Base-by-base conservation (phyloP, 192 early-diverging fungal genomes). In the Phycomyces nitens region DNA sequence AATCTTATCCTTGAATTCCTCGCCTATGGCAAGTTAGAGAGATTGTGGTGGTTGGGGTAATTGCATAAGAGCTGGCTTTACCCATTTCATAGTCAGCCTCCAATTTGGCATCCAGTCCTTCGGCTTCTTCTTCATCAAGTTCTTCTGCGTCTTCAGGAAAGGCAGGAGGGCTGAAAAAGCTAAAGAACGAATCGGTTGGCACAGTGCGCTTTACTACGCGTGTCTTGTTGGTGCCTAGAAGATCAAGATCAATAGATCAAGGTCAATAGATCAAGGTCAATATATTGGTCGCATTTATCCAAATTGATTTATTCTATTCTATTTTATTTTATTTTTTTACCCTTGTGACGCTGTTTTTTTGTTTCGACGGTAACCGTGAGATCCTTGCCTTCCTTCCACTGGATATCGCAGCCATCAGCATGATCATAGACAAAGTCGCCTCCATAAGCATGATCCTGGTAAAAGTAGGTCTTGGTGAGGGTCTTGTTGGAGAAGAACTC, bases 311-410 rank as follows among this genome's bases (percentile, higher is more conserved):
- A n/a, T n/a, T n/a, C n/a, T n/a, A n/a, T n/a, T n/a, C n/a, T n/a
- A n/a, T 34, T 5, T 34, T 34, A 34, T 34, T 34, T 7, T 34
- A 5, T 34, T 34, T 34, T 34, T 34, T 34, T 34, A 59, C 84
- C 89, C 86, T 96, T 97, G 83, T 97, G 94, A 59, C 96, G 93
- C 85, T 99, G 97, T 80, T 95, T 98, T 85, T 94, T 96, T 76
- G 94, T 90, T 82, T 99, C 95, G 59, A 97, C 81, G 11, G 84
- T 94, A 54, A 97, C 87, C 62, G 89, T 90, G 52, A 99, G 84
- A 76, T 98, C 89, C 83, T 97, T 92, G 70, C 89, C 94, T 62
- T 95, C 92, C 81, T 98, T 98, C 97, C 97, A 99, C 49, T 91
- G 70, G 69, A 99, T 93, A 54, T 87, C 79, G 42, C 88, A 89